These are phyloP conservation scores for Neonectria sp. DNA, from an alignment of 2,329 filamentous ascomycete species.

Conservation along the genomic window DNA sequence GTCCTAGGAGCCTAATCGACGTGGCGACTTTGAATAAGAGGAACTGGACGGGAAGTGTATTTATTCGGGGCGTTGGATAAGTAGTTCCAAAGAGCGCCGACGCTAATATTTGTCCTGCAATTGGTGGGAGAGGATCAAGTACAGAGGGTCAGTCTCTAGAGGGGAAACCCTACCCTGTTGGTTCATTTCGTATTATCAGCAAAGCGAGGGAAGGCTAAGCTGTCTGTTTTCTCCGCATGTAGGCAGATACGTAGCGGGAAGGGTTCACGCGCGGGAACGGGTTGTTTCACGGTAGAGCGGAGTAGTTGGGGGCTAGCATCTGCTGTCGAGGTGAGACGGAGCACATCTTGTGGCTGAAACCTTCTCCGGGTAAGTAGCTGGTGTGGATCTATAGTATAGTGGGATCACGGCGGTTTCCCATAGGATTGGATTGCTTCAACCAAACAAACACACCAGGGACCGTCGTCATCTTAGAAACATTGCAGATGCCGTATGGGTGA, in stretches of 20 bases:
- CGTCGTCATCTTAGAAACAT: background rate
- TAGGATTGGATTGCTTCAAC: background rate
- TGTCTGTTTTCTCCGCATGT: too few species aligned
- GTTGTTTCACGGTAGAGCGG: background rate
- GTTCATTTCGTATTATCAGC: background rate
- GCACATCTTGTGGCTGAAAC: slow-evolving; percentile 17
- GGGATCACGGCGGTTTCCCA: background rate
- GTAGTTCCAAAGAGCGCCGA: background rate
- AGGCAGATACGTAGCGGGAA: too few species aligned
- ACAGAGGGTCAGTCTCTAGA: background rate
- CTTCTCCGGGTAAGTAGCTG: background rate
- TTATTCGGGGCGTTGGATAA: background rate
- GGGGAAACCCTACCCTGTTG: background rate
- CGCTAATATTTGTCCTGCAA: background rate
- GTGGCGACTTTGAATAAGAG: background rate
- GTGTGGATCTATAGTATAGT: slow-evolving; percentile 13
- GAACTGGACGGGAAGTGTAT: background rate
- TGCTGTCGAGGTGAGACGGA: slow-evolving; percentile 2
- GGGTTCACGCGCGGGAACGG: background rate
- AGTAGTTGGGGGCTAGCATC: background rate
- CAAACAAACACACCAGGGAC: background rate
- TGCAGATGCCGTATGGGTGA: background rate
- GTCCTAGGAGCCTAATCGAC: background rate
- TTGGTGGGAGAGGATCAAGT: background rate
- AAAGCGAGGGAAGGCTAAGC: too few species aligned